phyloP scores from a whole-genome alignment of 306 rosid species.

The Pueraria montana region DNA sequence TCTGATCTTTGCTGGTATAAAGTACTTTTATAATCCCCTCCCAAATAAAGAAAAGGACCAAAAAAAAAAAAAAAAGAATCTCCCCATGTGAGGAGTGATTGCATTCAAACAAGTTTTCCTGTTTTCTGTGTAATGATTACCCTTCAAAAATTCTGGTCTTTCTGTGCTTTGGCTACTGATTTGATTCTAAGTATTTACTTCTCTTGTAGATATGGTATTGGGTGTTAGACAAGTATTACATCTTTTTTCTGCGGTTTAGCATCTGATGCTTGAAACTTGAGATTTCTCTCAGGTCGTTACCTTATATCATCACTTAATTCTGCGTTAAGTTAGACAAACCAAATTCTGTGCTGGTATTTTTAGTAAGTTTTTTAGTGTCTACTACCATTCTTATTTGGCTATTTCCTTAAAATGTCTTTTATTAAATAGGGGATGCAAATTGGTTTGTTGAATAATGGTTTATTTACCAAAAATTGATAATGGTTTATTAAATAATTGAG shows the following conservation, averaged over 20 bases:
- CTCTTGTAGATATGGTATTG: conserved; percentile 19
- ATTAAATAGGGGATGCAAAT: background rate
- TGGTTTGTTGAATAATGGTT: background rate
- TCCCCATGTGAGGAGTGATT: conserved; percentile 30
- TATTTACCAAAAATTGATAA: background rate
- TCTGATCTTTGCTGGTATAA: conserved; percentile 48
- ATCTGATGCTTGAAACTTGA: background rate
- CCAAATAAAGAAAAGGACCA: conserved; percentile 24
- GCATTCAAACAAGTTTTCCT: conserved; percentile 1
- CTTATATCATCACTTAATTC: background rate
- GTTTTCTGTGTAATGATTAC: conserved; percentile 24
- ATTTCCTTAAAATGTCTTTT: background rate
- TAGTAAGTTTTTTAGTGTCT: no score
- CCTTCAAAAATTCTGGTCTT: conserved; percentile 16
- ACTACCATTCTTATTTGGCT: background rate
- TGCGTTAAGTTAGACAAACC: background rate
- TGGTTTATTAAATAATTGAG: background rate
- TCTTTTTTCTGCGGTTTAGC: conserved; percentile 20
- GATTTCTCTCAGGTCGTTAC: background rate
- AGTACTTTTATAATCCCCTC: conserved; percentile 18
- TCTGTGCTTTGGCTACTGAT: conserved; percentile 37
- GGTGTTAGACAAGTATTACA: background rate
- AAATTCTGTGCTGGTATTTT: background rate
- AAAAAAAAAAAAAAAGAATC: conserved; percentile 8
- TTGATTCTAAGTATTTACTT: conserved; percentile 15